Percentiles rank a stretch among this genome's conserved stretches.
phyloP scores from a whole-genome alignment of 495 filamentous ascomycete genomes.

The Oidiodendron maius region DNA sequence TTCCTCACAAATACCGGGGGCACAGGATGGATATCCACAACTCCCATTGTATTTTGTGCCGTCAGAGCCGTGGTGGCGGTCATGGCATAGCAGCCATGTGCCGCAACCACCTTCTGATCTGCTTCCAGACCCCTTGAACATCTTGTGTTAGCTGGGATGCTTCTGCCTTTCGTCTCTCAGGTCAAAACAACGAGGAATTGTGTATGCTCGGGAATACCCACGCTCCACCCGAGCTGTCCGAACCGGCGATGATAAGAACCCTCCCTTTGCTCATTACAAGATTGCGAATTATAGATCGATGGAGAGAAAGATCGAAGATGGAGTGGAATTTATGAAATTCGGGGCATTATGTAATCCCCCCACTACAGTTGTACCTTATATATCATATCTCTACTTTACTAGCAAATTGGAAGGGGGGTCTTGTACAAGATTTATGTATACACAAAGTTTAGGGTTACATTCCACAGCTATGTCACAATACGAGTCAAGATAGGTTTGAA shows the following conservation, averaged over 20 bases:
- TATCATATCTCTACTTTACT: too few species aligned
- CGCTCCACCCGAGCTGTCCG: slow-evolving; percentile 85
- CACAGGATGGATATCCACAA: slow-evolving; percentile 72
- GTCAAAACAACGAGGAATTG: slow-evolving; percentile 2
- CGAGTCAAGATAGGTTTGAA: too few species aligned
- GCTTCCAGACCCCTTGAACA: slow-evolving; percentile 89
- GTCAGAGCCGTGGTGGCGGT: slow-evolving; percentile 95
- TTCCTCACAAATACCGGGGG: slow-evolving; percentile 74
- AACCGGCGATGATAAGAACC: slow-evolving; percentile 79
- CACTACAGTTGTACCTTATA: too few species aligned
- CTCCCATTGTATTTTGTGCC: slow-evolving; percentile 86
- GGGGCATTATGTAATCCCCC: not conserved
- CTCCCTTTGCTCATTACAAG: slow-evolving; percentile 31
- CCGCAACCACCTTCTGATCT: slow-evolving; percentile 90
- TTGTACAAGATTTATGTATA: too few species aligned
- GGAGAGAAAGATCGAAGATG: not conserved
- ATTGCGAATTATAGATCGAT: not conserved
- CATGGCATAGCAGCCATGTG: slow-evolving; percentile 90
- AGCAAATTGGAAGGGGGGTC: too few species aligned
- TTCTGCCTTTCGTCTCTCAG: too few species aligned
- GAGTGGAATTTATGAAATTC: too few species aligned
- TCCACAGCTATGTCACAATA: too few species aligned
- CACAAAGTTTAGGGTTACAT: too few species aligned
- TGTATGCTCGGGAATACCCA: slow-evolving; percentile 38
- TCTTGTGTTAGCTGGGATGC: too few species aligned